These are phyloP conservation scores for Pseudovirgaria hyperparasitica DNA, from an alignment of 2,329 filamentous ascomycete genomes.

Conservation along the genomic window DNA sequence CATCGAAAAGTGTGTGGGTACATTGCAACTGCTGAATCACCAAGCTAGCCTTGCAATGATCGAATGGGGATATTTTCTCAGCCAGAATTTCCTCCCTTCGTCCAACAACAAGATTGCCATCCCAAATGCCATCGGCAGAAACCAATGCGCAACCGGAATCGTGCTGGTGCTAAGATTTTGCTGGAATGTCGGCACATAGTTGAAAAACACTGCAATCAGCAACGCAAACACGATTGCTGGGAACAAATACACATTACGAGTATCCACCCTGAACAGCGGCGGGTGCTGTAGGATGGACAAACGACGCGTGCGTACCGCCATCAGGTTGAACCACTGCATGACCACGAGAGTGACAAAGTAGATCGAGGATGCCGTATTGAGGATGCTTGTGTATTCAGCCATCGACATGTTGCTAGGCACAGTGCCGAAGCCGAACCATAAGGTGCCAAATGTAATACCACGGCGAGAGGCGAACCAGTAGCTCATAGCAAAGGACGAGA, in stretches of 20 bases:
- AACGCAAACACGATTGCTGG: conserved; percentile 59
- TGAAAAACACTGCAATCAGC: conserved; percentile 45
- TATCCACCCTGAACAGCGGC: conserved; percentile 50
- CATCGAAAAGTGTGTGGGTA: no score
- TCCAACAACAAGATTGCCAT: conserved; percentile 51
- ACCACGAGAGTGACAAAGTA: conserved; percentile 74
- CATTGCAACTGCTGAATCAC: no score
- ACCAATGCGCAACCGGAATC: conserved; percentile 63
- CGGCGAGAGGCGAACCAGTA: conserved; percentile 32
- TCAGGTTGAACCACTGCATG: conserved; percentile 70
- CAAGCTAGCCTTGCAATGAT: conserved; percentile 50
- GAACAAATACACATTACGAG: conserved; percentile 56
- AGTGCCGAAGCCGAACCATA: conserved; percentile 56
- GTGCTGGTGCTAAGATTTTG: conserved; percentile 44
- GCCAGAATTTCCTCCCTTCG: conserved; percentile 50
- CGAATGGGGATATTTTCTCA: conserved; percentile 47
- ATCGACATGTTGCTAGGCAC: conserved; percentile 34
- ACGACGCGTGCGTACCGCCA: conserved; percentile 50
- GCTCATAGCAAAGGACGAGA: conserved; percentile 30
- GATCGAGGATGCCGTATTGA: conserved; percentile 56
- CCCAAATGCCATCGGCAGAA: conserved; percentile 63
- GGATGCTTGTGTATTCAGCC: conserved; percentile 40
- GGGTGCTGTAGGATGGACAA: conserved; percentile 59
- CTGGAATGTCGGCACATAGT: conserved; percentile 55
- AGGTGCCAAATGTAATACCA: conserved; percentile 53